Base-by-base conservation (phyloP, 805 yeast species). In the Candida ulmi region DNA sequence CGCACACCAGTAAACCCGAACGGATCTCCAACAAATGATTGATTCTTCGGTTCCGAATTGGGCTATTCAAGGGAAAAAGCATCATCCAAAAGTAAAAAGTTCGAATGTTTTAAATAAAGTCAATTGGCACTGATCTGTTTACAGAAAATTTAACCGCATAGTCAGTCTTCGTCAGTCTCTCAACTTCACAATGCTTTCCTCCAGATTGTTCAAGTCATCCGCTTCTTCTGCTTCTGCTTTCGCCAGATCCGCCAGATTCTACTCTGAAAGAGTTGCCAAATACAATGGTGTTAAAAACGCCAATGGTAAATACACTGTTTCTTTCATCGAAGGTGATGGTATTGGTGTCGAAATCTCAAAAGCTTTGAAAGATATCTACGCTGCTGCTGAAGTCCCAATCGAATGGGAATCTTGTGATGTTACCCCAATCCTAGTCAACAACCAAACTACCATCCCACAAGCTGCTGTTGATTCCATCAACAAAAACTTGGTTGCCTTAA, bases 281-380 rank as follows among this genome's bases (percentile, higher is more conserved):
- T 80, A 73, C 68, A 71, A 79, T 48, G 86, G 87, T 48, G 43
- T 63, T 49, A 79, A 77, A 61, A 75, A 75, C 46, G 69, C 82
- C 45, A 78, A 83, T 46, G 98, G 98, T 50, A 85, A 84, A 58
- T 91, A 80, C 72, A 79, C 87, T 40, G 99, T 93, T 48, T 91
- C 99, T 33, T 74, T 93, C 71, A 91, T 93, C 57, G 97, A 90
- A 70, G 98, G 98, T 71, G 98, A 91, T 62, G 99, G 99, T 75
- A 88, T 91, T 54, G 99, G 99, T 56, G 76, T 82, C 38, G 99
- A 93, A 68, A 93, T 93, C 63, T 84, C 98, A 51, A 79, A 85
- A 57, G 86, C 98, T 37, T 97, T 93, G 52, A 86, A 90, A 73
- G 78, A 83, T 50, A 91, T 93, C 58, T 93, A 88, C 71, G 71